These are phyloP conservation scores for Galerina sulciceps DNA, from an alignment of 768 basidiomycete species.

Conservation along the genomic window DNA sequence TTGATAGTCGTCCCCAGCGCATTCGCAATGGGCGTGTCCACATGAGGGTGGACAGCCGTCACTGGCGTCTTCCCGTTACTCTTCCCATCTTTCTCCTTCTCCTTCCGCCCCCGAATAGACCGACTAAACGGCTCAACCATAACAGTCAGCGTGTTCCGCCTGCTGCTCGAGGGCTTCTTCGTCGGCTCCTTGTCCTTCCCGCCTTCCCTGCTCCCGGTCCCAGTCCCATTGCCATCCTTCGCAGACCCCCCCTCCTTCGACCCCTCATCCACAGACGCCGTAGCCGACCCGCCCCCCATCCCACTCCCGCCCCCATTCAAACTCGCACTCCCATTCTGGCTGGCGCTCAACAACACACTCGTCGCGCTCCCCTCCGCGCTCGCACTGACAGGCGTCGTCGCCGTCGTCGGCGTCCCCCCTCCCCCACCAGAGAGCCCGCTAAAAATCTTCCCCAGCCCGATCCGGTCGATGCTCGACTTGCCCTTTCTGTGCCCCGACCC, in stretches of 20 bases:
- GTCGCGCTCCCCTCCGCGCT: conserved; percentile 18
- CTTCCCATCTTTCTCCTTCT: conserved; percentile 18
- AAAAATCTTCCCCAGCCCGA: conserved; percentile 79
- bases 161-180: conserved; percentile 37
- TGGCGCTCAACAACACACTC: conserved; percentile 19
- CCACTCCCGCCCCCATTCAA: too few species aligned
- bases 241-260: conserved; percentile 1
- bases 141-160: conserved; percentile 84
- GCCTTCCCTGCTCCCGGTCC: neutral
- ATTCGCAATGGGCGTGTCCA: conserved; percentile 5
- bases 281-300: too few species aligned
- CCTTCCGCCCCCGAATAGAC: conserved; percentile 50
- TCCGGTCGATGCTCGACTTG: conserved; percentile 74
- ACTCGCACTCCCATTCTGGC: conserved; percentile 10
- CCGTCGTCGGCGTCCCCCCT: conserved; percentile 7
- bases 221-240: too few species aligned
- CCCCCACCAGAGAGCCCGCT: conserved; percentile 41
- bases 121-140: conserved; percentile 82
- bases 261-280: neutral
- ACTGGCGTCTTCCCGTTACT: conserved; percentile 24
- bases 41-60: neutral
- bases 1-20: neutral
- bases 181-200: neutral
- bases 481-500: conserved; percentile 60
- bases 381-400: conserved; percentile 29